phyloP scores from a whole-genome alignment of 306 rosid species.

The Gleditsia sinensis region DNA sequence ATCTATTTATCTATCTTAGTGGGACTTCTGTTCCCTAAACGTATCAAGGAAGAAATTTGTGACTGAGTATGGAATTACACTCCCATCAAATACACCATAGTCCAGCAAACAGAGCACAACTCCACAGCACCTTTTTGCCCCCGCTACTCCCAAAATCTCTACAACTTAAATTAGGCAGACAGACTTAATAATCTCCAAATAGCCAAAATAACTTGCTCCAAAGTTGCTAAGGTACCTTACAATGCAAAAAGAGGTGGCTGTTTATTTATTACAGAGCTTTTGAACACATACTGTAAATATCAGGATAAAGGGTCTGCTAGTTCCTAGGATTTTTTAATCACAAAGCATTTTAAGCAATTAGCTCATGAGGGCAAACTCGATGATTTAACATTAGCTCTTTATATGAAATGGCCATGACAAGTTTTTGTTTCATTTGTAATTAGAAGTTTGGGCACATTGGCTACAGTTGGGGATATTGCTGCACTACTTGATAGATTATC shows the following conservation, averaged over 20 bases:
- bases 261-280: background rate
- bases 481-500: slow-evolving; percentile 3
- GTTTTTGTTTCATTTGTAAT: background rate
- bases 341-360: background rate
- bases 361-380: background rate
- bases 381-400: background rate
- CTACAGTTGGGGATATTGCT: background rate
- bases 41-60: background rate
- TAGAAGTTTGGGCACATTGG: slow-evolving; percentile 17
- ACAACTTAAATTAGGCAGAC: background rate
- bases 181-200: background rate
- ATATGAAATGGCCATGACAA: background rate
- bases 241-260: background rate
- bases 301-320: background rate
- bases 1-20: slow-evolving; percentile 12
- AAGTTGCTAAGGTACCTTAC: background rate
- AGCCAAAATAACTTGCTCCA: background rate
- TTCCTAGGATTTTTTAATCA: background rate
- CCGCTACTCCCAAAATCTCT: background rate
- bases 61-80: background rate
- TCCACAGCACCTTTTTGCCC: background rate
- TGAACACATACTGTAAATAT: background rate
- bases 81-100: background rate
- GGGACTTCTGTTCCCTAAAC: background rate
- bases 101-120: background rate